phyloP scores from a whole-genome alignment of 2,329 filamentous ascomycete genomes.

The Monosporascus sp. region DNA sequence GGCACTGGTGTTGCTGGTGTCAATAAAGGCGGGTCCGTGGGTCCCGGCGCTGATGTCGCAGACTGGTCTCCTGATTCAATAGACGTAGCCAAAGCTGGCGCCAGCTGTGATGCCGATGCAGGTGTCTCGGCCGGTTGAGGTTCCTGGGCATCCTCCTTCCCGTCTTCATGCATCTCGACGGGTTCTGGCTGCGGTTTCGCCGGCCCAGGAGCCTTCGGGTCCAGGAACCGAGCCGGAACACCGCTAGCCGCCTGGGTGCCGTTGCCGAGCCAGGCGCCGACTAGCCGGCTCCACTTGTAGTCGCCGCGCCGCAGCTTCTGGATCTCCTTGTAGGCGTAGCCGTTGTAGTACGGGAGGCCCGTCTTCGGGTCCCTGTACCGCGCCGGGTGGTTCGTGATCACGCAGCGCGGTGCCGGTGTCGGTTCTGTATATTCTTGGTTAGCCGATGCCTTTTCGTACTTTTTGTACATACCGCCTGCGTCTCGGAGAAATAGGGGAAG shows the following conservation, averaged over 20 bases:
- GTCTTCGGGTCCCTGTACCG: conserved; percentile 82
- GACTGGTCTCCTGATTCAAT: conserved; percentile 2
- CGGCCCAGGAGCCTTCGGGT: conserved; percentile 30
- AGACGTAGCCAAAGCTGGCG: neutral
- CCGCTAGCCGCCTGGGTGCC: conserved; percentile 61
- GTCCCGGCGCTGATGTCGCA: conserved; percentile 3
- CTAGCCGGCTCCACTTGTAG: conserved; percentile 74
- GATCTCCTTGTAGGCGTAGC: conserved; percentile 76
- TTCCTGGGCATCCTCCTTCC: conserved; percentile 5
- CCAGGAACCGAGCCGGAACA: conserved; percentile 71
- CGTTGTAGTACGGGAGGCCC: conserved; percentile 73
- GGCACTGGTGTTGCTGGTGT: neutral
- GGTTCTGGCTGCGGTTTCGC: conserved; percentile 20
- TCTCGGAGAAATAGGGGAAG: neutral
- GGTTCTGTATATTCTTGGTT: conserved; percentile 36
- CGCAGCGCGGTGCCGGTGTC: conserved; percentile 56
- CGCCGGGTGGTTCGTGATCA: conserved; percentile 76
- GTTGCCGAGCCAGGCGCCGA: conserved; percentile 79
- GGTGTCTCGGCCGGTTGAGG: neutral
- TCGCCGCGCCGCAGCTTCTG: conserved; percentile 67
- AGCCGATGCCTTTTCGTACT: conserved; percentile 5
- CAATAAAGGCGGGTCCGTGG: neutral
- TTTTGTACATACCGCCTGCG: neutral
- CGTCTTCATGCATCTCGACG: conserved; percentile 4
- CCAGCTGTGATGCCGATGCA: neutral